These are phyloP conservation scores for Sclerotinia borealis DNA, from an alignment of 2,329 filamentous ascomycete genomes.

Conservation along the genomic window DNA sequence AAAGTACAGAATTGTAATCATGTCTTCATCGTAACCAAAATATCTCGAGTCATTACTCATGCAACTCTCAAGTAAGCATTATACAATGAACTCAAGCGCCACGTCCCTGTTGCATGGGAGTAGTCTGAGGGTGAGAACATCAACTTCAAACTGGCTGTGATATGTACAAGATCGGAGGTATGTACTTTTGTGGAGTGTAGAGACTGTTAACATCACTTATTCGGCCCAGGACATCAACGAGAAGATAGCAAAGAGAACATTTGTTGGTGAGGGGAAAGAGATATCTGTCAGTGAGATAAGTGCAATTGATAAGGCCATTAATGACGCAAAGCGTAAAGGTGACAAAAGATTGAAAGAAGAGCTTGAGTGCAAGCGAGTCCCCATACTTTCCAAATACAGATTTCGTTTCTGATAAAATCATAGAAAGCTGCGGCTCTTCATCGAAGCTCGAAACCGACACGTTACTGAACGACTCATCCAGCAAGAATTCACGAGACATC, in stretches of 20 bases:
- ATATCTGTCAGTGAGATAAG: not conserved
- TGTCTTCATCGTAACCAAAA: conserved; percentile 34
- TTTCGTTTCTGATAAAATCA: no score
- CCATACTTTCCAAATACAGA: not conserved
- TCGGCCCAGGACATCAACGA: not conserved
- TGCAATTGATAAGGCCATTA: not conserved
- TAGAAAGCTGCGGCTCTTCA: not conserved
- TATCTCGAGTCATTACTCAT: conserved; percentile 15
- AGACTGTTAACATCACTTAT: not conserved
- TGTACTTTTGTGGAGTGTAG: no score
- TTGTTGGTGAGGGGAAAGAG: not conserved
- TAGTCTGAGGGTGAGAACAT: conserved; percentile 11
- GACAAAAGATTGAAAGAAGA: not conserved
- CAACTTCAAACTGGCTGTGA: not conserved
- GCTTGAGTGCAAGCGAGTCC: conserved; percentile 13
- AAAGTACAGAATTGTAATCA: conserved; percentile 34
- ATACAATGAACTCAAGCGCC: not conserved
- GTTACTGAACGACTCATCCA: not conserved
- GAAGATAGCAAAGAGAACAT: not conserved
- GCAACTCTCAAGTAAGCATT: not conserved
- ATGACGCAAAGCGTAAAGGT: not conserved
- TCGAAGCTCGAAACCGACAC: not conserved
- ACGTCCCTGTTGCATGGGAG: not conserved
- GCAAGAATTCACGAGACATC: not conserved
- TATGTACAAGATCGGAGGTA: conserved; percentile 1